These are phyloP conservation scores for Colletotrichum cordylinicola DNA, from an alignment of 2,329 filamentous ascomycete genomes.

Conservation along the genomic window DNA sequence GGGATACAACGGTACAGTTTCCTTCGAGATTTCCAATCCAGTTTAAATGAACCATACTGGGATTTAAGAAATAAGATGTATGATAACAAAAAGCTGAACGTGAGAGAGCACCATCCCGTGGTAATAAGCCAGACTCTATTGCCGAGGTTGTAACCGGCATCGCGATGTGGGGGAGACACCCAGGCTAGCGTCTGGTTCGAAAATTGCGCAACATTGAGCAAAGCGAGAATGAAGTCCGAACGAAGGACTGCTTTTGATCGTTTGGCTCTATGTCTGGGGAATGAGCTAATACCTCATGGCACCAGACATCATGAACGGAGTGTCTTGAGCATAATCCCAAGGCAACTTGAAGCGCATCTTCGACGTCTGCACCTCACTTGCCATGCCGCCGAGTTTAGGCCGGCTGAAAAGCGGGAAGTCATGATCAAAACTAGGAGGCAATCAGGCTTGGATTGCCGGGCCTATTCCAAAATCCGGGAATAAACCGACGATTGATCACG, in stretches of 20 bases:
- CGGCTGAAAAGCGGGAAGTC: background rate
- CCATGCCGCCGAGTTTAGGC: background rate
- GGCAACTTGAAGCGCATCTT: background rate
- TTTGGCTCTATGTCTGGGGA: background rate
- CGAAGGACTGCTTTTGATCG: background rate
- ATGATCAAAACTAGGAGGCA: background rate
- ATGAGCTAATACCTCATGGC: background rate
- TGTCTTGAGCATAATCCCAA: background rate
- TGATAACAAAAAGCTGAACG: background rate
- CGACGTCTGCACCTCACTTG: background rate
- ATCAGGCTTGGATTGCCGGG: background rate
- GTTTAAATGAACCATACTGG: background rate
- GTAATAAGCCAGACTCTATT: background rate
- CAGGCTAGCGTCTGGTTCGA: background rate
- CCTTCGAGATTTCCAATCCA: background rate
- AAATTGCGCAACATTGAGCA: background rate
- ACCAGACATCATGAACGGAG: background rate
- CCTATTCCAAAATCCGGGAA: background rate
- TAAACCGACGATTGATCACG: background rate
- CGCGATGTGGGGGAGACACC: background rate
- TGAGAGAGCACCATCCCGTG: background rate
- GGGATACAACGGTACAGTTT: background rate
- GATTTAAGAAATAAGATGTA: rapidly evolving
- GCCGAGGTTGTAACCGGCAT: background rate
- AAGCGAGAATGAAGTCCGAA: background rate